Percentiles rank a stretch among this genome's conserved stretches.
phyloP scores from a whole-genome alignment of 202 grass and related monocot genomes.

The Musa balbisiana region DNA sequence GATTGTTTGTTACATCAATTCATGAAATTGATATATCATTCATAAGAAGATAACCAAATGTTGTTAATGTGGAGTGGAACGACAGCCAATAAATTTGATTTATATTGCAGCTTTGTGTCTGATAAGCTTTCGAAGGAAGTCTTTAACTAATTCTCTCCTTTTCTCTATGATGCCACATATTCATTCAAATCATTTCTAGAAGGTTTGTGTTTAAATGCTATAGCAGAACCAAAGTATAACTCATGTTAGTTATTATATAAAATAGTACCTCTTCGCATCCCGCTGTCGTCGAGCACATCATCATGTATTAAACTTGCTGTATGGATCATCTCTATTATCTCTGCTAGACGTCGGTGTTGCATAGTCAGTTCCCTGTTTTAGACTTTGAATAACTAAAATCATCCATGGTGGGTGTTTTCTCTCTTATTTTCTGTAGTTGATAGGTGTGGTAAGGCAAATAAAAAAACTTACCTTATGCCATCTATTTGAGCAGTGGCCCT shows the following conservation, averaged over 20 bases:
- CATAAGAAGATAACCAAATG: not conserved
- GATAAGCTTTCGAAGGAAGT: not conserved
- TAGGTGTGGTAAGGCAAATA: not conserved
- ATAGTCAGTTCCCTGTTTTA: constrained; percentile 66
- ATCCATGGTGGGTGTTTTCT: not conserved
- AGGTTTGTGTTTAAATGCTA: not conserved
- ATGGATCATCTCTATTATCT: constrained; percentile 99
- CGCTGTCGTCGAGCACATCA: constrained; percentile 94
- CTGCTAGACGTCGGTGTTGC: constrained; percentile 79
- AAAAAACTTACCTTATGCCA: constrained; percentile 59
- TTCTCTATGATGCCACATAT: not conserved
- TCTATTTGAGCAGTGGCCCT: constrained; percentile 72
- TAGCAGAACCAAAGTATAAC: not conserved
- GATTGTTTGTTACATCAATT: not conserved
- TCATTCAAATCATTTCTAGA: not conserved
- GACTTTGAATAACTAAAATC: constrained; percentile 14
- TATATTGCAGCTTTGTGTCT: not conserved
- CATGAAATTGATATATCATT: not conserved
- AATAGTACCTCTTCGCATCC: constrained; percentile 69
- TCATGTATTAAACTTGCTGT: constrained; percentile 98
- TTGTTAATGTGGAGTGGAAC: not conserved
- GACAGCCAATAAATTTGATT: too few species aligned
- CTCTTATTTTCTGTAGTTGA: not conserved
- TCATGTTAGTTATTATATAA: not conserved
- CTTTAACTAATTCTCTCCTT: not conserved